A percentile compares a stretch with the other conserved stretches of the same genome.
phyloP scores from a whole-genome alignment of 2,329 filamentous ascomycete species.

The Botryotinia narcissicola region DNA sequence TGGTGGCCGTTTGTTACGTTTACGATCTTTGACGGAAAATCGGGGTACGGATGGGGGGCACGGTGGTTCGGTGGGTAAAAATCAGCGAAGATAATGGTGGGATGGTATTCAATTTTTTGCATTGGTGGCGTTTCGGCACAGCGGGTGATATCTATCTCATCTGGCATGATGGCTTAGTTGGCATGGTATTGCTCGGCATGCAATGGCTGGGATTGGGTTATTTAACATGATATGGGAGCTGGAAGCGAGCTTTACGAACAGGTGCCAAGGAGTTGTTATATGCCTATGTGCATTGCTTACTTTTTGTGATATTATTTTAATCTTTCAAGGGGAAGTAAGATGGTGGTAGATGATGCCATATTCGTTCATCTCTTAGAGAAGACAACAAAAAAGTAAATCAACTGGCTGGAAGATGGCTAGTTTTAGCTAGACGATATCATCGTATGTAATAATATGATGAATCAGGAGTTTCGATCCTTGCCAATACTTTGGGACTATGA shows the following conservation, averaged over 20 bases:
- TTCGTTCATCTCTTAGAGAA: slow-evolving; percentile 7
- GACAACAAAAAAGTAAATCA: not conserved
- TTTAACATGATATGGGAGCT: slow-evolving; percentile 12
- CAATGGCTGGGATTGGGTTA: slow-evolving; percentile 19
- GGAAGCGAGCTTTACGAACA: slow-evolving; percentile 14
- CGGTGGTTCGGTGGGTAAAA: not conserved
- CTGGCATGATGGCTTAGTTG: slow-evolving; percentile 16
- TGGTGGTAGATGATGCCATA: slow-evolving; percentile 6
- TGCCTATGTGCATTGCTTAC: slow-evolving; percentile 15
- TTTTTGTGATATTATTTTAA: slow-evolving; percentile 16
- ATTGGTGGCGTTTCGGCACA: slow-evolving; percentile 19
- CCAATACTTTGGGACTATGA: not conserved
- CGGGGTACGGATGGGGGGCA: not conserved
- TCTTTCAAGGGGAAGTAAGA: slow-evolving; percentile 5
- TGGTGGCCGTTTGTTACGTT: not conserved
- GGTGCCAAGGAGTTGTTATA: slow-evolving; percentile 17
- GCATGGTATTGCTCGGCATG: slow-evolving; percentile 15
- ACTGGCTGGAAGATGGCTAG: not conserved
- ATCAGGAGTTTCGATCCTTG: not conserved
- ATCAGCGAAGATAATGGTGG: slow-evolving; percentile 10
- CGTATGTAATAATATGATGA: slow-evolving; percentile 2
- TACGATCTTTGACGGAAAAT: slow-evolving; percentile 5
- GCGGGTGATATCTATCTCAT: slow-evolving; percentile 12
- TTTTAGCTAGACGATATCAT: slow-evolving; percentile 12
- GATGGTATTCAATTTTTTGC: slow-evolving; percentile 17